Base-by-base conservation (phyloP, 2,329 filamentous ascomycete species). In the Cladosporium sp. region DNA sequence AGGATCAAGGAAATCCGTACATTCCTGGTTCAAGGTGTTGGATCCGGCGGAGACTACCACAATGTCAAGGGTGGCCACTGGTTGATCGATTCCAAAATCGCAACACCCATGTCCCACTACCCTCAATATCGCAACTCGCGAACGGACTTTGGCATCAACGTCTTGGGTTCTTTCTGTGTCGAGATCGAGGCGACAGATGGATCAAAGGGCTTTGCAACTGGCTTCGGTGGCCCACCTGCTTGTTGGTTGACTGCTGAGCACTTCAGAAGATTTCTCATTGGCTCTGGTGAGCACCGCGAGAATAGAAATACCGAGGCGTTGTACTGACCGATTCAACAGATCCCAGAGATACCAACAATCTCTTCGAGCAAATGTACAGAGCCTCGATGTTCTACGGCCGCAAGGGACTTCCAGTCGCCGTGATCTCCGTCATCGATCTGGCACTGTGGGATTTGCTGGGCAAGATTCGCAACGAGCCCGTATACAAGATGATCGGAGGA, bases 361-460 rank as follows among this genome's bases (percentile, higher is more conserved):
- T 96, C 24, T 96, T 95, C 67, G 91, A 96, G 75, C 89, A 95
- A 69, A 96, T 96, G 91, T 96, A 96, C 76, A 84, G 90, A 54
- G 88, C 80, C 2, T 95, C 89, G 59, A 95, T 96, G 88, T 96
- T 96, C 76, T 96, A 96, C 66, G 91, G 91, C 55, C 85, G 91
- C 59, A 96, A 96, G 70, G 91, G 91, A 41, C 82, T 96, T 1
- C 87, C 91, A 2, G 81, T 92, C 9, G 91, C 91, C 47, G 86
- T 95, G 64, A 96, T 96, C 64, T 95, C 89, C 2, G 91, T 96
- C 57, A 93, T 96, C 63, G 91, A 96, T 64, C 79, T 96, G 38
- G 91, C 91, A 4, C 72, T 96, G 36, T 96, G 91, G 91, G 91
- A 96, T 74, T 77, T 96, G 37, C 74, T 95, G 4, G 91, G 91